Evolutionary conservation across 2,329 filamentous ascomycete species (phyloP), one percentile per base, ranked within the genome.

Genomic region (Dactylellina parvicollis): DNA sequence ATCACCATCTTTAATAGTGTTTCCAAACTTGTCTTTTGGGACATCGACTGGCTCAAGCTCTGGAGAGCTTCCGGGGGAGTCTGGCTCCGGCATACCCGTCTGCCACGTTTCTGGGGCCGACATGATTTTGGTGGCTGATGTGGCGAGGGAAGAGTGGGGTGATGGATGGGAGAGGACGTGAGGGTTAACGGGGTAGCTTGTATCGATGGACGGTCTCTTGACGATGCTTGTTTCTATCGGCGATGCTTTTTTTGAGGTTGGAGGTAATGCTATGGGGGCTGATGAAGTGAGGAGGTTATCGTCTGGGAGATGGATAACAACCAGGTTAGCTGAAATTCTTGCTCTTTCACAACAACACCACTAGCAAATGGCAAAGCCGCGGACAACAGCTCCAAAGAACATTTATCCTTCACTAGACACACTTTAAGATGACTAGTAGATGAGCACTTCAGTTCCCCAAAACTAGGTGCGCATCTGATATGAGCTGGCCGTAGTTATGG

Each of bases 1-100:
- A 79, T 86, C 86, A 56, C 86, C 90, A 76, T 89, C 90, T 79
- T 92, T 89, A 78, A 92, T 86, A 79, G 91, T 89, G 81, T 91
- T 86, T 77, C 84, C 87, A 81, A 87, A 87, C 81, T 87, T 89
- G 80, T 90, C 87, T 79, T 59, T 57, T 79, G 69, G 69, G 18
- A 66, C 78, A 14, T 76, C 81, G 76, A 80, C 79, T 44, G 81
- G 79, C 74, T 84, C 82, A 52, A 85, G 76, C 55, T 82, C 80
- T 64, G 85, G 85, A 49, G 85, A 86, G 67, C 84, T 85, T 57
- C 85, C 85, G 72, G 84, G 84, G 55, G 84, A 85, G 71, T 85
- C 70, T 10, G 70, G 70, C 42, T 85, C 70, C 9, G 70, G 70
- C 42, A 74, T 74, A 32, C 70, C 70, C 30, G 70, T 74, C 36